Evolutionary conservation across 208 protist genomes (phyloP).

Genomic region (Wallacemonas sp.): DNA sequence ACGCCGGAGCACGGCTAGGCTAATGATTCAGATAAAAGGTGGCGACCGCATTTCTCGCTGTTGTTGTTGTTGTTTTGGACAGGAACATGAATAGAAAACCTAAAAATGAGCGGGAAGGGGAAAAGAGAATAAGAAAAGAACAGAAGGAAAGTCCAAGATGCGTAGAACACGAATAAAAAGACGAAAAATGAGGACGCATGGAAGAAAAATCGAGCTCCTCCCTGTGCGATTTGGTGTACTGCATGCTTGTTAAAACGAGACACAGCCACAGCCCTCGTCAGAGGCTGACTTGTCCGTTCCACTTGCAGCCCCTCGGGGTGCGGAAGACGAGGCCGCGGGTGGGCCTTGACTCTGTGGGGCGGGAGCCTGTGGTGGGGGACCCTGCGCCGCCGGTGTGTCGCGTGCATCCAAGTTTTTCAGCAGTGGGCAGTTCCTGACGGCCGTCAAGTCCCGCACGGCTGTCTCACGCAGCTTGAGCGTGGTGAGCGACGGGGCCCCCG

Average conservation of each 20-base stretch:
- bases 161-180: too few relatives aligned
- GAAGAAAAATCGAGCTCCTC: too few relatives aligned
- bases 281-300: background rate
- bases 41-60: too few relatives aligned
- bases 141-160: too few relatives aligned
- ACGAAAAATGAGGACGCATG: too few relatives aligned
- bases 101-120: too few relatives aligned
- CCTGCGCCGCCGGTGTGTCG: background rate
- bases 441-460: background rate
- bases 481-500: background rate
- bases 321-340: background rate
- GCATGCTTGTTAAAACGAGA: conserved; percentile 7
- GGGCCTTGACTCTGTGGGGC: background rate
- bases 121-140: too few relatives aligned
- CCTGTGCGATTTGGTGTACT: too few relatives aligned
- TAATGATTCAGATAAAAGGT: too few relatives aligned
- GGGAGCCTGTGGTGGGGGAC: background rate
- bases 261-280: background rate
- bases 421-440: background rate
- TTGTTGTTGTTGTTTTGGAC: too few relatives aligned
- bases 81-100: too few relatives aligned
- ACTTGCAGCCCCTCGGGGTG: background rate
- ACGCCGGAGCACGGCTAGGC: too few relatives aligned
- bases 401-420: conserved; percentile 6
- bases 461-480: background rate